phyloP scores from a whole-genome alignment of 2,329 filamentous ascomycete species.

The Sporothrix luriei region DNA sequence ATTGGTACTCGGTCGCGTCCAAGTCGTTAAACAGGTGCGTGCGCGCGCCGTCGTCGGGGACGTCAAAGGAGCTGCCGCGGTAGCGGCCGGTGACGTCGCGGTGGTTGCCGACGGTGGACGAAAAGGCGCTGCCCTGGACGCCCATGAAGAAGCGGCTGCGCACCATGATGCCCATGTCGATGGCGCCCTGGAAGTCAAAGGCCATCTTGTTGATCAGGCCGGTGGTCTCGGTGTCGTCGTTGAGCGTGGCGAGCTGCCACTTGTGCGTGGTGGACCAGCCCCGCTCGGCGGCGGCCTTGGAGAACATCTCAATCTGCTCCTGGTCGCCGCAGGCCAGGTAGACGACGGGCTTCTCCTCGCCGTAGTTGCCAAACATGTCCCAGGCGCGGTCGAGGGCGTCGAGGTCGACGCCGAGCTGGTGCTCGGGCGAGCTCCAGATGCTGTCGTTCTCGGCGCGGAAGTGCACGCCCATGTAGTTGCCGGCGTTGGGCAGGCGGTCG shows the following conservation, averaged over 20 bases:
- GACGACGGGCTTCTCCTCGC: constrained; percentile 38
- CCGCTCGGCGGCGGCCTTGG: constrained; percentile 38
- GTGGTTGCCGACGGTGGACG: constrained; percentile 41
- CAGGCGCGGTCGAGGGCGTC: constrained; percentile 44
- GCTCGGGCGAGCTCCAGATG: constrained; percentile 44
- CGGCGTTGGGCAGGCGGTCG: constrained; percentile 34
- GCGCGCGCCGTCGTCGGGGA: constrained; percentile 41
- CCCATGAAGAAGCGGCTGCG: constrained; percentile 43
- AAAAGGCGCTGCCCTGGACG: constrained; percentile 44
- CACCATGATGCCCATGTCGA: constrained; percentile 44
- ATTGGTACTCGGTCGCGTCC: constrained; percentile 41
- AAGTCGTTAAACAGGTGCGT: constrained; percentile 44
- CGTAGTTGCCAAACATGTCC: constrained; percentile 37
- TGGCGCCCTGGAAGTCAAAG: constrained; percentile 44
- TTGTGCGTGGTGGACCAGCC: constrained; percentile 46
- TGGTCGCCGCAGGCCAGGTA: constrained; percentile 45
- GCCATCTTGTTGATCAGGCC: constrained; percentile 39
- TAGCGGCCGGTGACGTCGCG: constrained; percentile 44
- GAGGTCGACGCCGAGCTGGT: constrained; percentile 43
- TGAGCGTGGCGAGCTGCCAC: constrained; percentile 38
- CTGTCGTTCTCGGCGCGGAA: constrained; percentile 45
- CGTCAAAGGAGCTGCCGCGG: constrained; percentile 42
- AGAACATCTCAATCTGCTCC: constrained; percentile 42
- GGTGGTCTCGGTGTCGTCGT: constrained; percentile 35
- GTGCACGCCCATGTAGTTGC: constrained; percentile 44